Evolutionary conservation across 169 alveolate genomes (phyloP).

Genomic region (Neospora caninum): DNA sequence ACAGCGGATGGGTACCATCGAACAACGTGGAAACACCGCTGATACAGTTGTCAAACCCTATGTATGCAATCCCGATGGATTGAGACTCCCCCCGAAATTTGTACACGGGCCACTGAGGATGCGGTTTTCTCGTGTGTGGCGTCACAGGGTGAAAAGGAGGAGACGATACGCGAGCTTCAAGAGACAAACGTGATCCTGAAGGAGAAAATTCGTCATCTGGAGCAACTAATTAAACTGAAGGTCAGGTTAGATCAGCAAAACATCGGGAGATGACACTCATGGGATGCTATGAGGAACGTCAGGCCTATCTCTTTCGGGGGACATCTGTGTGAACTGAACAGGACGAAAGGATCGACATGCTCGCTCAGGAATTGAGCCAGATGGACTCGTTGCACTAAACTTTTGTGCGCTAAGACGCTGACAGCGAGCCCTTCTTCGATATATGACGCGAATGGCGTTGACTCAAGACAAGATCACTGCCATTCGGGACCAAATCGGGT

Average conservation of each 20-base stretch:
- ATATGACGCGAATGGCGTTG: too few species aligned
- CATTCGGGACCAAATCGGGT: too few species aligned
- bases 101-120: too few species aligned
- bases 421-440: not conserved
- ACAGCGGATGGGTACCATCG: too few species aligned
- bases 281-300: not conserved
- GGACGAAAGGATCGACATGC: slow-evolving; percentile 60
- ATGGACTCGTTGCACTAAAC: not conserved
- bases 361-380: slow-evolving; percentile 46
- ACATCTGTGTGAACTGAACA: not conserved
- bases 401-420: not conserved
- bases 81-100: too few species aligned
- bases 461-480: too few species aligned
- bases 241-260: slow-evolving; percentile 25
- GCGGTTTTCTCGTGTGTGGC: not conserved
- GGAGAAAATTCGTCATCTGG: slow-evolving; percentile 70
- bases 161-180: slow-evolving; percentile 68
- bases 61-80: too few species aligned
- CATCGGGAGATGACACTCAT: not conserved
- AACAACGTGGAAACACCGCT: too few species aligned
- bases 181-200: slow-evolving; percentile 72
- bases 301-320: not conserved
- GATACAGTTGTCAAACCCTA: too few species aligned
- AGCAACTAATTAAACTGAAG: slow-evolving; percentile 73
- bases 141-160: slow-evolving; percentile 64